Base-by-base conservation (phyloP, 2,329 filamentous ascomycete genomes). In the Exophiala sideris region DNA sequence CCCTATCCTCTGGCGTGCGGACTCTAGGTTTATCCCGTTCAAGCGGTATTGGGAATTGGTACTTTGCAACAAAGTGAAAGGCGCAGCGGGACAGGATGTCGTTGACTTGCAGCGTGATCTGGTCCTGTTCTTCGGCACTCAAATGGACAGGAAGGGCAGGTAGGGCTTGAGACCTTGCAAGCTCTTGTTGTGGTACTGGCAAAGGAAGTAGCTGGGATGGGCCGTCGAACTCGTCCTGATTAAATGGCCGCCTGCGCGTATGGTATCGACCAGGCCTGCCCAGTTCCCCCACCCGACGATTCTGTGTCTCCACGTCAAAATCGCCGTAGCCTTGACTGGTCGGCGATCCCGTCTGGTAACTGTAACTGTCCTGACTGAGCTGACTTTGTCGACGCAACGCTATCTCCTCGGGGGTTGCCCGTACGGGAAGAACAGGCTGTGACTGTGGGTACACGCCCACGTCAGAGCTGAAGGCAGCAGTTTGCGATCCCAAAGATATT, bases 31-130 rank as follows among this genome's bases (percentile, higher is more conserved):
- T 91, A 69, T 92, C 88, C 70, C 87, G 82, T 53, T 89, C 88
- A 65, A 94, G 73, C 9, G 89, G 89, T 63, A 95, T 91, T 10
- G 89, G 89, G 68, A 95, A 95, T 71, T 92, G 89, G 70, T 94
- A 94, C 72, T 90, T 91, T 64, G 89, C 89, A 65, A 95, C 86
- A 71, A 95, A 95, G 73, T 95, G 88, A 77, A 87, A 95, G 32
- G 89, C 89, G 70, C 89, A 94, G 70, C 88, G 87, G 20, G 89
- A 91, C 42, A 95, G 78, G 58, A 89, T 82, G 72, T 92, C 88
- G 74, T 94, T 94, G 71, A 94, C 88, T 70, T 86, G 82, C 52
- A 82, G 83, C 53, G 94, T 77, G 64, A 95, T 88, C 66, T 81
- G 82, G 73, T 94, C 89, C 76, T 95, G 89, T 72, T 95, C 89